Percentiles rank a stretch among this genome's conserved stretches.
These are phyloP conservation scores for Trichoderma sp. DNA, from an alignment of 2,329 filamentous ascomycete genomes.

Conservation along the genomic window DNA sequence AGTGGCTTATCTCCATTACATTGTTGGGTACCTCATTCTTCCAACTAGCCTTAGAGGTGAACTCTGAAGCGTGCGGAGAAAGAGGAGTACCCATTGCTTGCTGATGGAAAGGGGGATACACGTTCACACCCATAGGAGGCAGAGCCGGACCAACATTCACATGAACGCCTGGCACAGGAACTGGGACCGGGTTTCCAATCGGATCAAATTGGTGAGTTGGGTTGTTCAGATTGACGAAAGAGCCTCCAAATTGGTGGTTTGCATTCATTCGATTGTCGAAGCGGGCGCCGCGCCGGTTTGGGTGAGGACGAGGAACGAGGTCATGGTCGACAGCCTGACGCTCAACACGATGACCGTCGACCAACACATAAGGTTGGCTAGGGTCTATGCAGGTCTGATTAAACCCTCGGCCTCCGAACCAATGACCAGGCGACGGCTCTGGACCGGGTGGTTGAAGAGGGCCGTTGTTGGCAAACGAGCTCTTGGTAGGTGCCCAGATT, in stretches of 20 bases:
- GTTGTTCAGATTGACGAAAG: constrained; percentile 41
- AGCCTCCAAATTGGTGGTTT: constrained; percentile 41
- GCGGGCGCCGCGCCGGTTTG: constrained; percentile 51
- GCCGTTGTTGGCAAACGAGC: constrained; percentile 41
- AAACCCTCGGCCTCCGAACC: constrained; percentile 50
- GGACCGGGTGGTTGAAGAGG: constrained; percentile 44
- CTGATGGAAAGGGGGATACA: constrained; percentile 56
- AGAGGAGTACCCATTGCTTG: constrained; percentile 66
- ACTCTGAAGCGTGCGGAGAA: constrained; percentile 75
- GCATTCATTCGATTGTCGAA: constrained; percentile 51
- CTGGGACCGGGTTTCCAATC: constrained; percentile 40
- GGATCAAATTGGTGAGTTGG: constrained; percentile 43
- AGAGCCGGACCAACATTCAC: constrained; percentile 43
- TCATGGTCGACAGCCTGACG: constrained; percentile 56
- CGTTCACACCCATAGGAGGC: constrained; percentile 46
- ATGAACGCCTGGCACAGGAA: constrained; percentile 36
- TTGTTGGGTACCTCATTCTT: constrained; percentile 54
- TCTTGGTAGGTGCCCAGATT: constrained; percentile 60
- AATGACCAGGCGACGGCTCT: constrained; percentile 46
- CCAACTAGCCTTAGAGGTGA: constrained; percentile 63
- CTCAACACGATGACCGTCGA: constrained; percentile 51
- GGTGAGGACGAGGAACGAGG: constrained; percentile 48
- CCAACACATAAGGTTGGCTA: constrained; percentile 39
- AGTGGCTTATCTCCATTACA: constrained; percentile 31
- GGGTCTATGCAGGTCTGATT: constrained; percentile 49